phyloP scores from a whole-genome alignment of 805 yeast genomes.

The Ascoidea asiatica region DNA sequence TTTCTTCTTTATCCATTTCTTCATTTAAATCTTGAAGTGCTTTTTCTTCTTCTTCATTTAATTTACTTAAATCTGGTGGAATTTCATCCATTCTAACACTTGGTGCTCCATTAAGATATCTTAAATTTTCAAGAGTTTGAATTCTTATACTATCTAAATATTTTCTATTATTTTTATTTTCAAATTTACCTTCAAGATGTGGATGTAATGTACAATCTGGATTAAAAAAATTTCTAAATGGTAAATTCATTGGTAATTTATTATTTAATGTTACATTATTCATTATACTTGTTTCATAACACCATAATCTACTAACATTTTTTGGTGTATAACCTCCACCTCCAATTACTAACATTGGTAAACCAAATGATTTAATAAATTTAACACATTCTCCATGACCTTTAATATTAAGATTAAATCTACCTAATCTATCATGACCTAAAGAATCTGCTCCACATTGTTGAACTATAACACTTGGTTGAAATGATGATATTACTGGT shows the following conservation, averaged over 20 bases:
- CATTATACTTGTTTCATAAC: conserved; percentile 78
- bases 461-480: conserved; percentile 86
- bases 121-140: conserved; percentile 65
- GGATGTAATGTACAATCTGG: conserved; percentile 92
- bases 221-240: conserved; percentile 72
- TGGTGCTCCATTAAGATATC: conserved; percentile 84
- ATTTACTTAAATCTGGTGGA: conserved; percentile 40
- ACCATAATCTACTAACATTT: conserved; percentile 90
- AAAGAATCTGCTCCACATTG: conserved; percentile 97
- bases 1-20: conserved; percentile 2
- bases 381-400: conserved; percentile 96
- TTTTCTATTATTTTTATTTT: conserved; percentile 73
- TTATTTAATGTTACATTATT: conserved; percentile 52
- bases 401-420: conserved; percentile 80
- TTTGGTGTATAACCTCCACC: conserved; percentile 98
- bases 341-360: conserved; percentile 85
- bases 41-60: conserved; percentile 10
- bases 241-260: conserved; percentile 51
- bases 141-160: conserved; percentile 70
- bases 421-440: conserved; percentile 87
- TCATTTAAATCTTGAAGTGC: conserved; percentile 9
- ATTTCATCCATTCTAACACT: conserved; percentile 82
- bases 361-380: conserved; percentile 74
- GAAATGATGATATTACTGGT: conserved; percentile 82
- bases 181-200: conserved; percentile 60